These are phyloP conservation scores for Globisporangium okanoganense DNA, from an alignment of 352 stramenopile species.

Conservation along the genomic window DNA sequence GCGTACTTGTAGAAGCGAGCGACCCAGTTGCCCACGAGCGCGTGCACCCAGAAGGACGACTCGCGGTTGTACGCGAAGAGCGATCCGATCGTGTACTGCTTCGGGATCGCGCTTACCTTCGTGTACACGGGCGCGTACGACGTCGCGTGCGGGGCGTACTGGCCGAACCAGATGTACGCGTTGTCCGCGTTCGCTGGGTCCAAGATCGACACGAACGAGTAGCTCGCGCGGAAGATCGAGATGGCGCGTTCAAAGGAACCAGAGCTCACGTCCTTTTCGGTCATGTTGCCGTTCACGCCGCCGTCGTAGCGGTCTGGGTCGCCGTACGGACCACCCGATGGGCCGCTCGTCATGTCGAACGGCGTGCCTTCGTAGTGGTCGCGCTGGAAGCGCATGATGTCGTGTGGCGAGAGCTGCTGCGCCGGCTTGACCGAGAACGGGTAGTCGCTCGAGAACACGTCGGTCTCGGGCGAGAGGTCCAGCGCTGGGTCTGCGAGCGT, in stretches of 20 bases:
- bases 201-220: slow-evolving; percentile 82
- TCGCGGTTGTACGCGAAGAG: slow-evolving; percentile 60
- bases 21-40: slow-evolving; percentile 85
- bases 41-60: slow-evolving; percentile 74
- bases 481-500: slow-evolving; percentile 73
- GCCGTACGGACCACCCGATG: slow-evolving; percentile 84
- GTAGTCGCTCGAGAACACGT: slow-evolving; percentile 78
- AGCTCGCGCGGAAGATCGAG: slow-evolving; percentile 91
- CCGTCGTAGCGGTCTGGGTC: slow-evolving; percentile 88
- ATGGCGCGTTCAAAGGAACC: slow-evolving; percentile 91
- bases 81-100: slow-evolving; percentile 49
- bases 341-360: slow-evolving; percentile 87
- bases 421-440: slow-evolving; percentile 80
- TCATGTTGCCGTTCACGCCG: slow-evolving; percentile 42
- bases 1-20: slow-evolving; percentile 69
- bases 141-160: slow-evolving; percentile 87
- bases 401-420: slow-evolving; percentile 52
- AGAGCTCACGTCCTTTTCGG: slow-evolving; percentile 34
- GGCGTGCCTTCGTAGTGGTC: slow-evolving; percentile 93
- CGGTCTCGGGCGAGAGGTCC: slow-evolving; percentile 63
- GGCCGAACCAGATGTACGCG: slow-evolving; percentile 82
- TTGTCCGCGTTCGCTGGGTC: slow-evolving; percentile 57
- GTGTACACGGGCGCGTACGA: slow-evolving; percentile 90
- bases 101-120: slow-evolving; percentile 39
- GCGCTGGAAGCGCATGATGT: slow-evolving; percentile 90